Base-by-base conservation (phyloP, 2,329 filamentous ascomycete genomes). In the Colletotrichum lindemuthianum region DNA sequence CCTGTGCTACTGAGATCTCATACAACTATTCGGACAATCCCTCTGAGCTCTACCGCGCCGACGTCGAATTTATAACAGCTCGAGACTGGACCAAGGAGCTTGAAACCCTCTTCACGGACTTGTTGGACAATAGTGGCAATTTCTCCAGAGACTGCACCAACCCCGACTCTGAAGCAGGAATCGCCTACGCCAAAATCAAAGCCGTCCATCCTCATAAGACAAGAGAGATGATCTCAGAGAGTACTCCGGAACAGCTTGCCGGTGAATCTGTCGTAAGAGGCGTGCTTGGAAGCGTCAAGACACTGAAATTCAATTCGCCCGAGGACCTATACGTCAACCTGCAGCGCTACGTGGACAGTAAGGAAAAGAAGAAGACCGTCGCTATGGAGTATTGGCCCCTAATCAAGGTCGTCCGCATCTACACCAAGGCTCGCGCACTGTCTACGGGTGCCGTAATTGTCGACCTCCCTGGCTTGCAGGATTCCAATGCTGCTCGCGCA, bases 1-100 rank as follows among this genome's bases (percentile, higher is more conserved):
- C 87, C 0, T 84, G 86, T 0, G 81, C 87, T 0, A 90, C 86
- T 0, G 86, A 90, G 69, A 80, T 90, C 2, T 82, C 82, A 0
- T 89, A 81, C 73, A 89, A 89, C 59, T 13, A 80, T 32, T 81
- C 76, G n/a, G 70, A 78, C 0, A 70, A 81, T 6, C 73, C 77
- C 0, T 45, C 61, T 0, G 54, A 71, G 48, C 66, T 55, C 0
- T 90, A 89, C 68, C 74, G 77, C 2, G 86, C 85, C 1, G 81
- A 87, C 51, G 79, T 90, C 11, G 83, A 88, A 51, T 90, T 89
- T 69, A 84, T 90, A 52, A 73, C 76, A n/a, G 67, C 54, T 0
- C 75, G 78, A 0, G 84, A 87, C 6, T 89, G 87, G 87, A 70
- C 76, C 33, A 78, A 75, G 11, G 86, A 90, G 65, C 75, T 89